These are phyloP conservation scores for Naganishia sp. DNA, from an alignment of 1,284 basidiomycete species.

Conservation along the genomic window DNA sequence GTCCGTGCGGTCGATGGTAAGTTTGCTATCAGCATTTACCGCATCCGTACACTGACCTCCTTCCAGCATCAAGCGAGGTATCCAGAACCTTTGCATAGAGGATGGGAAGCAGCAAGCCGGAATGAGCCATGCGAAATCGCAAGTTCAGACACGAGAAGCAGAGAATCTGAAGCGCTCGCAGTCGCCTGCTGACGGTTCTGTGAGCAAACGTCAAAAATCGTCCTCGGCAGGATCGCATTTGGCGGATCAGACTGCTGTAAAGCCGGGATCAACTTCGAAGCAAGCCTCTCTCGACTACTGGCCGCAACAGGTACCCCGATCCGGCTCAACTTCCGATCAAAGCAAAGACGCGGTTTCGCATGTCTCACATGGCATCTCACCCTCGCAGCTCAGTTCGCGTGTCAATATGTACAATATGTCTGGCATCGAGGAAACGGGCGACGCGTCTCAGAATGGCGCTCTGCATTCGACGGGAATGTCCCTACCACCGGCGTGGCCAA, in stretches of 20 bases:
- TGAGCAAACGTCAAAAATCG: constrained; percentile 13
- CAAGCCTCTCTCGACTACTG: constrained; percentile 13
- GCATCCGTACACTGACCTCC: neutral
- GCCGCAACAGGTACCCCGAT: constrained; percentile 9
- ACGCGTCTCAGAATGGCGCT: neutral
- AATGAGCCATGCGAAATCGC: too few relatives aligned
- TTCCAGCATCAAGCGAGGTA: constrained; percentile 81
- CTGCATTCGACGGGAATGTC: constrained; percentile 15
- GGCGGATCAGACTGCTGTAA: neutral
- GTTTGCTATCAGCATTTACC: constrained; percentile 45
- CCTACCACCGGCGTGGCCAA: constrained; percentile 29
- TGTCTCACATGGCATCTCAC: constrained; percentile 15
- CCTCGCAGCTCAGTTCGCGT: constrained; percentile 3
- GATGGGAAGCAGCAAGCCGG: constrained; percentile 52
- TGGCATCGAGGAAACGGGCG: neutral
- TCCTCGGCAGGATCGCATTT: neutral
- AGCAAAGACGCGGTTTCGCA: constrained; percentile 5
- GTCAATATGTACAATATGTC: constrained; percentile 22
- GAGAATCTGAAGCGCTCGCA: constrained; percentile 17
- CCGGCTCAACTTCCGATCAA: constrained; percentile 2
- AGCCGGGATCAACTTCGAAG: neutral
- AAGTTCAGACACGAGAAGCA: neutral
- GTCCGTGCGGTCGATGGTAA: constrained; percentile 86
- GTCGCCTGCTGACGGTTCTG: neutral
- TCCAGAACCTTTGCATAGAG: constrained; percentile 85